phyloP scores from a whole-genome alignment of 139 green algal species.

The Zygnema circumcarinatum region DNA sequence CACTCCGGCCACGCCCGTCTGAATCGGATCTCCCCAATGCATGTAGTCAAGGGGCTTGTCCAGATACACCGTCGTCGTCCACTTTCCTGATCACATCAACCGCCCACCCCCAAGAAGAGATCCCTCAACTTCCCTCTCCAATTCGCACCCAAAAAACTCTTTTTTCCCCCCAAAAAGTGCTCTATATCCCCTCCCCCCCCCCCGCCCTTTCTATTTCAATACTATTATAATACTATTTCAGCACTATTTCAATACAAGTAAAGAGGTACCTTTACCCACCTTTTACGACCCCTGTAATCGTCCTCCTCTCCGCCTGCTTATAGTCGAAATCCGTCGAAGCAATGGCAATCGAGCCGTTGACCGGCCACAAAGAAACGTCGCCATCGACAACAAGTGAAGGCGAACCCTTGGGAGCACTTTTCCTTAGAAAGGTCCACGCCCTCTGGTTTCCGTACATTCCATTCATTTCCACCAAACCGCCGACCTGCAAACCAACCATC shows the following conservation, averaged over 20 bases:
- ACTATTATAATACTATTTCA: too few species aligned
- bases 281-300: conserved; percentile 21
- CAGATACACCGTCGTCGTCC: conserved; percentile 19
- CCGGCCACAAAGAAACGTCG: conserved; percentile 37
- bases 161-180: not conserved
- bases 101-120: not conserved
- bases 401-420: not conserved
- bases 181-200: too few species aligned
- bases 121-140: not conserved
- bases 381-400: conserved; percentile 8
- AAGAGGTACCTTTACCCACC: too few species aligned
- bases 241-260: too few species aligned
- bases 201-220: too few species aligned
- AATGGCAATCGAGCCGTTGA: conserved; percentile 45
- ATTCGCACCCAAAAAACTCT: conserved; percentile 34
- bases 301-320: conserved; percentile 52
- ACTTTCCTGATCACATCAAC: conserved; percentile 10
- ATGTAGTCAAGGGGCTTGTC: conserved; percentile 21
- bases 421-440: conserved; percentile 20
- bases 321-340: conserved; percentile 52
- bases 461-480: conserved; percentile 41
- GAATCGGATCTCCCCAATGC: conserved; percentile 40
- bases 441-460: conserved; percentile 43
- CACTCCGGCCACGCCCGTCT: not conserved
- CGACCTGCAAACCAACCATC: too few species aligned